phyloP scores from a whole-genome alignment of 306 rosid species.

The Quercus glauca region DNA sequence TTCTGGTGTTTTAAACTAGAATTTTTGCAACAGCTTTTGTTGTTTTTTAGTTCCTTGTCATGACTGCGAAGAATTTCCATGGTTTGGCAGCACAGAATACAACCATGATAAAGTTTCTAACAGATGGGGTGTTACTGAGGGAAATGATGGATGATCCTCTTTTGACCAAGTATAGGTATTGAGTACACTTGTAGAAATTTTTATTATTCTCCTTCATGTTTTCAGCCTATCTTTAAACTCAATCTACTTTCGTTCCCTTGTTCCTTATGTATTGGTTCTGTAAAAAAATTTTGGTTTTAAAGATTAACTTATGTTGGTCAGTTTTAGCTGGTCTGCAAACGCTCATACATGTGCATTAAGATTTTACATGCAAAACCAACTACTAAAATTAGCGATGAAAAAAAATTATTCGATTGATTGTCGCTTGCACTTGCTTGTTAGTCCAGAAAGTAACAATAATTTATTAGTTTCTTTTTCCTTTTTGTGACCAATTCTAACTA shows the following conservation, averaged over 20 bases:
- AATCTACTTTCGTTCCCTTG: not conserved
- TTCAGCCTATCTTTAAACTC: not conserved
- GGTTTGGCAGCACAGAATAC: slow-evolving; percentile 78
- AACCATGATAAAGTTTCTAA: slow-evolving; percentile 77
- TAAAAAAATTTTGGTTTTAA: not conserved
- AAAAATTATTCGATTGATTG: not conserved
- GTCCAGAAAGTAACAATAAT: not conserved
- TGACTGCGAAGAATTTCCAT: slow-evolving; percentile 27
- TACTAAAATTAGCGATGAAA: not conserved
- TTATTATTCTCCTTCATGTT: not conserved
- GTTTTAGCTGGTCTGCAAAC: not conserved
- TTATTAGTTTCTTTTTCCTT: not conserved
- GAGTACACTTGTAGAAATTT: not conserved
- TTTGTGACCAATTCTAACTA: not conserved
- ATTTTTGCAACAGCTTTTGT: not conserved
- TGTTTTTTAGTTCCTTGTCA: not conserved
- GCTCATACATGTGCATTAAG: not conserved
- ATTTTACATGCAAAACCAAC: not conserved
- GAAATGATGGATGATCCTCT: slow-evolving; percentile 99
- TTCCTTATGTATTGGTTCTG: not conserved
- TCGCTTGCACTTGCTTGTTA: not conserved
- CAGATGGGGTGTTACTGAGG: slow-evolving; percentile 85
- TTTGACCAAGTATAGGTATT: slow-evolving; percentile 90
- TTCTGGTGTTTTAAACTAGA: not conserved
- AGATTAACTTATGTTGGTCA: not conserved